A percentile compares a stretch with the other conserved stretches of the same genome.
Evolutionary conservation across 306 rosid species (phyloP).

Genomic region (Fragaria vesca): DNA sequence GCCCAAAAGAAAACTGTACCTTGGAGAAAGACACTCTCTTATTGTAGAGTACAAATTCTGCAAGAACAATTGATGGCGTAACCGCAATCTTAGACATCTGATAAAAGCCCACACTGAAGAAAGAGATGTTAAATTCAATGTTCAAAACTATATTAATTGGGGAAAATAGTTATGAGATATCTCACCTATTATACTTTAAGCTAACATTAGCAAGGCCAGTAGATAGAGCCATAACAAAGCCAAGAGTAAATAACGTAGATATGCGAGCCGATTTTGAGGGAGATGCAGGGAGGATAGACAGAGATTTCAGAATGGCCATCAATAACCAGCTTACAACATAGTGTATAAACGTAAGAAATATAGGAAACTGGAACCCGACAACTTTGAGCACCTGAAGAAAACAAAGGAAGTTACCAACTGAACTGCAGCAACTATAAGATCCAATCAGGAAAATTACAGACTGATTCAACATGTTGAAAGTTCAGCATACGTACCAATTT

Average conservation of each 20-base stretch:
- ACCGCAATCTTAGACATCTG: constrained; percentile 95
- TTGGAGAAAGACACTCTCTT: constrained; percentile 66
- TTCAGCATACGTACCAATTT: constrained; percentile 65
- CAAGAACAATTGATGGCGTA: constrained; percentile 76
- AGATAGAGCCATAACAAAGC: constrained; percentile 79
- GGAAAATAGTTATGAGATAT: constrained; percentile 18
- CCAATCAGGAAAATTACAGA: not conserved
- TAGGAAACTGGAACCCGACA: constrained; percentile 70
- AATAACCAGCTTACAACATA: constrained; percentile 79
- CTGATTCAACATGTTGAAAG: constrained; percentile 18
- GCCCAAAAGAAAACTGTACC: constrained; percentile 39
- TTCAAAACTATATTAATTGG: constrained; percentile 7
- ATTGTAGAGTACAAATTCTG: constrained; percentile 58
- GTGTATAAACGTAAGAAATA: constrained; percentile 73
- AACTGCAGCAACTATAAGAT: constrained; percentile 23
- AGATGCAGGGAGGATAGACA: constrained; percentile 68
- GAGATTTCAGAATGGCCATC: constrained; percentile 66
- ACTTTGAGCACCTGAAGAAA: constrained; percentile 74
- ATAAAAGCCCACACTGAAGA: constrained; percentile 85
- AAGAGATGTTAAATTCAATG: constrained; percentile 31
- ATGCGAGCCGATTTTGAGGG: constrained; percentile 57
- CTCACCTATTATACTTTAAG: constrained; percentile 85
- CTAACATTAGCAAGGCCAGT: constrained; percentile 91
- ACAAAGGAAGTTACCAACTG: constrained; percentile 21
- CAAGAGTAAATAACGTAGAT: constrained; percentile 64